phyloP scores from a whole-genome alignment of 1,139 yeast species.

The Kodamaea arcana region DNA sequence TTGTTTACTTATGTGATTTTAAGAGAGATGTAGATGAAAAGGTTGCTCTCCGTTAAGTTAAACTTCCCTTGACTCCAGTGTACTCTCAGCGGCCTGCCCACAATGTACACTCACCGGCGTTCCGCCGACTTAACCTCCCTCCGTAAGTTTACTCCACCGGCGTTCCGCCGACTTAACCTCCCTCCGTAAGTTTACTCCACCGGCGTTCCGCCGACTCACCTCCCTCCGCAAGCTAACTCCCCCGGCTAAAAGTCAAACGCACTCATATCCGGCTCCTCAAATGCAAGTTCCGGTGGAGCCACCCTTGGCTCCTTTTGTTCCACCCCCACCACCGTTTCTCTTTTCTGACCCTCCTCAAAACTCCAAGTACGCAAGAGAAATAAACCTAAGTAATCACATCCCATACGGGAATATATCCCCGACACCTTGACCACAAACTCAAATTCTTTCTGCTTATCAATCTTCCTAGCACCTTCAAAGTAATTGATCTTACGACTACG shows the following conservation, averaged over 20 bases:
- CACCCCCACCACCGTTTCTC: slow-evolving; percentile 5
- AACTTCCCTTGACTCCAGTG: too few species aligned
- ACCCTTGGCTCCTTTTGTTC: slow-evolving; percentile 2
- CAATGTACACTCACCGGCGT: too few species aligned
- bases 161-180: too few species aligned
- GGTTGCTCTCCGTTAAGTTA: too few species aligned
- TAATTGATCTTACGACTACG: slow-evolving; percentile 48
- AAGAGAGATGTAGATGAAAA: too few species aligned
- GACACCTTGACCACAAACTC: slow-evolving; percentile 60
- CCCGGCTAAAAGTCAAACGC: slow-evolving; percentile 68
- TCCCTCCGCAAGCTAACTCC: too few species aligned
- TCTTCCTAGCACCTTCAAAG: slow-evolving; percentile 30
- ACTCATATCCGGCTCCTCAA: slow-evolving; percentile 79
- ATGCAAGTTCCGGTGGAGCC: slow-evolving; percentile 27
- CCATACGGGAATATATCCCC: slow-evolving; percentile 77
- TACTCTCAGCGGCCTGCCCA: too few species aligned
- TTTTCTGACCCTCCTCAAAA: slow-evolving; percentile 33
- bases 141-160: too few species aligned
- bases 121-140: too few species aligned
- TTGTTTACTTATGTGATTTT: too few species aligned
- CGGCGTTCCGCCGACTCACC: too few species aligned
- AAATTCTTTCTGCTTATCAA: slow-evolving; percentile 45
- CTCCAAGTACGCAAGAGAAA: slow-evolving; percentile 65
- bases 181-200: too few species aligned
- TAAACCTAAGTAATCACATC: slow-evolving; percentile 77